A percentile compares a stretch with the other conserved stretches of the same genome.
Evolutionary conservation across 2,329 filamentous ascomycete species (phyloP).

Genomic region (Aspergillus intermedius): DNA sequence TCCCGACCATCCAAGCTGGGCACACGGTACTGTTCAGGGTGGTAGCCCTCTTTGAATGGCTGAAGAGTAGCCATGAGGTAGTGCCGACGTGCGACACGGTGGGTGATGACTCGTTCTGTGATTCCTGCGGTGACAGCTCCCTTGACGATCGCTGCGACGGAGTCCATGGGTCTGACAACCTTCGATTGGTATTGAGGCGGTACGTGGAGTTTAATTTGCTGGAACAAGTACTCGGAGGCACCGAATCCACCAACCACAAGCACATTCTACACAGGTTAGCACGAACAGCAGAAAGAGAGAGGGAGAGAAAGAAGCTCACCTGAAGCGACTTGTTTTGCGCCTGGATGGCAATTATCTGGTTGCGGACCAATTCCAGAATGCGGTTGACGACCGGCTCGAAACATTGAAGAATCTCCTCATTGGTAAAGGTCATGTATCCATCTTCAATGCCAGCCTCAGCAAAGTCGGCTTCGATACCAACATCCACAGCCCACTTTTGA

Average conservation of each 20-base stretch:
- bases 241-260: constrained; percentile 96
- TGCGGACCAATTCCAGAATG: constrained; percentile 89
- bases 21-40: constrained; percentile 95
- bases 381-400: constrained; percentile 98
- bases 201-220: constrained; percentile 97
- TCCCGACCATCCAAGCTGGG: constrained; percentile 95
- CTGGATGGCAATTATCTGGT: constrained; percentile 98
- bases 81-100: constrained; percentile 91
- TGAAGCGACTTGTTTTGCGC: constrained; percentile 90
- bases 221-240: constrained; percentile 97
- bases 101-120: constrained; percentile 91
- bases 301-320: constrained; percentile 36
- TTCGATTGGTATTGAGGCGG: constrained; percentile 97
- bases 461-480: constrained; percentile 97
- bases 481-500: constrained; percentile 98
- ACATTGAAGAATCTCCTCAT: constrained; percentile 97
- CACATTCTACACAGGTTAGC: constrained; percentile 59
- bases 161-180: constrained; percentile 97
- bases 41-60: constrained; percentile 97
- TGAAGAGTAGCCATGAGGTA: constrained; percentile 99
- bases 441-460: constrained; percentile 97
- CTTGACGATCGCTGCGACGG: constrained; percentile 96
- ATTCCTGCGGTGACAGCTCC: constrained; percentile 97
- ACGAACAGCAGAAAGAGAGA: not conserved
- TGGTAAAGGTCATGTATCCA: constrained; percentile 99